Conservation (phyloP, 345 rosid genomes). For the Geranium brycei region DNA sequence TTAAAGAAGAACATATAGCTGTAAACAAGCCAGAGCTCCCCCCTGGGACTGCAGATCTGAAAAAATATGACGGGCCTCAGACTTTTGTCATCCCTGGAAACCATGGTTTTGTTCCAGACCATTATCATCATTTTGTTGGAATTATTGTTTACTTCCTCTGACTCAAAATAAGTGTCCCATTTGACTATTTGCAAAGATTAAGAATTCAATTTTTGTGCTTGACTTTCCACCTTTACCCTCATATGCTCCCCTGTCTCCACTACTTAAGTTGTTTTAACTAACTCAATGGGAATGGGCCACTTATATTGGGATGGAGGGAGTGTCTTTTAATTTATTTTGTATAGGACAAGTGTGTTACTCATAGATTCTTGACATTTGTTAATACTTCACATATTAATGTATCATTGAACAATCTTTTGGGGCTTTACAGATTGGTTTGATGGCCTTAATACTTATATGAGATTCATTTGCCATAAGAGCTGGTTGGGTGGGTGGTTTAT, state of each 20-base stretch:
- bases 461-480: constrained; percentile 93
- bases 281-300: too few relatives aligned
- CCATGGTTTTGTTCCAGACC: constrained; percentile 51
- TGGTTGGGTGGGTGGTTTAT: constrained; percentile 99
- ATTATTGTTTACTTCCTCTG: too few relatives aligned
- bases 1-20: constrained; percentile 59
- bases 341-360: neutral
- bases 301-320: too few relatives aligned
- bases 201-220: too few relatives aligned
- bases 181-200: too few relatives aligned
- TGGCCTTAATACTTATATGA: constrained; percentile 95
- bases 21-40: constrained; percentile 86
- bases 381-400: neutral
- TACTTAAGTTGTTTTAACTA: too few relatives aligned
- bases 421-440: constrained; percentile 81
- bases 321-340: too few relatives aligned
- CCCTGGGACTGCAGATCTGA: constrained; percentile 44
- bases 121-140: neutral
- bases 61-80: constrained; percentile 87
- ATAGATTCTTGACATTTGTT: neutral
- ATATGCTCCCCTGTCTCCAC: too few relatives aligned
- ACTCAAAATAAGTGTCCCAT: too few relatives aligned
- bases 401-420: neutral
- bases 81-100: constrained; percentile 93
- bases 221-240: too few relatives aligned